Conservation (phyloP, 176 grass and related monocot species). For the Hsuehochloa calcarea region DNA sequence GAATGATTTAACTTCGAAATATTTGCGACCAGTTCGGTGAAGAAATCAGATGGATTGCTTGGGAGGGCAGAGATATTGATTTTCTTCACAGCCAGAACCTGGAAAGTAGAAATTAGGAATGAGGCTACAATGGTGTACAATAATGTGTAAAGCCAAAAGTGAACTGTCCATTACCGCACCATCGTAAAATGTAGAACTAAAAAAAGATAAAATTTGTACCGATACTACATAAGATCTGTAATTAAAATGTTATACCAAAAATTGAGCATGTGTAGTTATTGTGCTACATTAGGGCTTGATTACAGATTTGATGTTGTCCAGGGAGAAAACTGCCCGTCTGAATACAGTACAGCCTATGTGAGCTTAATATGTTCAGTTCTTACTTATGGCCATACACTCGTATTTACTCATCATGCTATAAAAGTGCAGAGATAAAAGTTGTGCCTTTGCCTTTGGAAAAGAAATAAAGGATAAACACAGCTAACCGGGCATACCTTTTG, state of each 20-base stretch:
- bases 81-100: conserved; percentile 91
- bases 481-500: conserved; percentile 55
- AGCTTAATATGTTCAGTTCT: background rate
- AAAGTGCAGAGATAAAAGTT: background rate
- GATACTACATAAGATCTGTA: background rate
- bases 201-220: background rate
- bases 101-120: conserved; percentile 15
- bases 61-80: conserved; percentile 58
- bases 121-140: background rate
- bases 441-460: background rate
- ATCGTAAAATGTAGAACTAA: background rate
- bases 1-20: conserved; percentile 74
- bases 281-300: background rate
- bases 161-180: background rate
- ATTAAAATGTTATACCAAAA: background rate
- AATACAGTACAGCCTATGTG: background rate
- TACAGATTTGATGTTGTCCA: background rate
- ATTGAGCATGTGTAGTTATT: background rate
- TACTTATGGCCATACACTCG: background rate
- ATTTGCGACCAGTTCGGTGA: conserved; percentile 57
- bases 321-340: background rate
- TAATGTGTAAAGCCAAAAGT: background rate
- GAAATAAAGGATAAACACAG: background rate
- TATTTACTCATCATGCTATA: too few relatives aligned
- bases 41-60: conserved; percentile 55